Base-by-base conservation (phyloP, 176 grass and related monocot genomes). In the Zea luxurians region DNA sequence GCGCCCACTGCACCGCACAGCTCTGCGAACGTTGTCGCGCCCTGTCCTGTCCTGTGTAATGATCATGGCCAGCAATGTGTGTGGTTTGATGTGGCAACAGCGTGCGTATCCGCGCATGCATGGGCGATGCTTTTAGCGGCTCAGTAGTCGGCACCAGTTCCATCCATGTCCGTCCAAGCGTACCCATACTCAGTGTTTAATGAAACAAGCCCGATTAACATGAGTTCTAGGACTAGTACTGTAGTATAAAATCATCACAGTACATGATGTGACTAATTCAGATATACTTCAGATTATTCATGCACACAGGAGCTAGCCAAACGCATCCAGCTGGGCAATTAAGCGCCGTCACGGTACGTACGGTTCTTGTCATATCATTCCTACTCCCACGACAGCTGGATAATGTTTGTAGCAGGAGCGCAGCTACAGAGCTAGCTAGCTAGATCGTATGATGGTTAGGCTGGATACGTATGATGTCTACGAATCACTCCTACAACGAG, bases 391-490 rank as follows among this genome's bases (percentile, higher is more conserved):
- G n/a, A n/a, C 15, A 47, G 67, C 66, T 73, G 83, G 75, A 88
- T 80, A 89, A 85, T 67, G 76, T 84, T 84, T 80, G 45, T 68
- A 88, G 79, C 43, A 61, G 63, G 78, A 46, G 43, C 52, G 67
- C 82, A 73, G 73, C 87, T 61, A 9, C 54, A 58, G 0, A 27
- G 27, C 27, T 27, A 27, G 27, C 27, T 27, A 27, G 44, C 59
- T 52, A 77, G 76, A 83, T 86, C 86, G 85, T 90, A 93, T 88
- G 91, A 93, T 88, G 85, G 82, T 52, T 73, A 93, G 74, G 85
- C 27, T 59, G 75, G 72, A 83, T 93, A 93, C 91, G 88, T 93
- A 91, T 86, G 76, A 13, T 35, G 83, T 66, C 69, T 93, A 83
- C 77, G 81, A 81, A 81, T 93, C 91, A 91, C 91, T 85, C 69